Evolutionary conservation across 1,139 yeast genomes (phyloP).

Genomic region (Taphrina deformans): DNA sequence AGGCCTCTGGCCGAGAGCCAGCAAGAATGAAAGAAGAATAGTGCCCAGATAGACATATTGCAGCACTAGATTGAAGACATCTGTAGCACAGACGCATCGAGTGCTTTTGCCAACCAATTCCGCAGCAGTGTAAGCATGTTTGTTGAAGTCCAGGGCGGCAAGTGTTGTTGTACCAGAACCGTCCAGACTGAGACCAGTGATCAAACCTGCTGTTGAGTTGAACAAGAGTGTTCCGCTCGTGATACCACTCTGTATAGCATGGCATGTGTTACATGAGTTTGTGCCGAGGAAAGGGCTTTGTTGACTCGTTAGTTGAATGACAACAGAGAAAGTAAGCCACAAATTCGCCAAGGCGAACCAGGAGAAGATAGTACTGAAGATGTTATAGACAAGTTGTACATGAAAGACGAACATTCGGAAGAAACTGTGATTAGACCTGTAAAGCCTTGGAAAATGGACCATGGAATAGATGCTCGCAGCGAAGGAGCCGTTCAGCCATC

Average conservation of each 20-base stretch:
- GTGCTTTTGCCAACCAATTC: constrained; percentile 31
- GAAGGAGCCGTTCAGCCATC: constrained; percentile 98
- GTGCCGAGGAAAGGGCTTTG: constrained; percentile 45
- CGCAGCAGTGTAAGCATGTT: constrained; percentile 3
- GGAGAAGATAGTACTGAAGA: constrained; percentile 64
- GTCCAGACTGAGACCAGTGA: constrained; percentile 1
- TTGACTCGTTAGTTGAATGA: constrained; percentile 49
- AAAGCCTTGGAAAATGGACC: constrained; percentile 68
- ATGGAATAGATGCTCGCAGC: constrained; percentile 89
- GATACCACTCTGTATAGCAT: constrained; percentile 44
- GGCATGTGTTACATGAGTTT: constrained; percentile 40
- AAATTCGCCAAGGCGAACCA: constrained; percentile 84
- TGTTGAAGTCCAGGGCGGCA: constrained; percentile 2
- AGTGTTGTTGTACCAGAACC: background rate
- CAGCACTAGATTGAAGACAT: constrained; percentile 45
- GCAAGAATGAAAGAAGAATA: constrained; percentile 47
- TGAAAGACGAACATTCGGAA: constrained; percentile 70
- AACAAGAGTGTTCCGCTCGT: constrained; percentile 4
- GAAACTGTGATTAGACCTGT: constrained; percentile 74
- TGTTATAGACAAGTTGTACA: constrained; percentile 75
- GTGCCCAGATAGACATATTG: constrained; percentile 46
- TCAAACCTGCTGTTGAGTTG: background rate
- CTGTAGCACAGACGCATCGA: constrained; percentile 26
- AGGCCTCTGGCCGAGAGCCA: constrained; percentile 51
- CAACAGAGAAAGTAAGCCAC: constrained; percentile 68